A percentile compares a stretch with the other conserved stretches of the same genome.
Evolutionary conservation across 345 rosid species (phyloP).

Genomic region (Eucalyptus guilfoylei): DNA sequence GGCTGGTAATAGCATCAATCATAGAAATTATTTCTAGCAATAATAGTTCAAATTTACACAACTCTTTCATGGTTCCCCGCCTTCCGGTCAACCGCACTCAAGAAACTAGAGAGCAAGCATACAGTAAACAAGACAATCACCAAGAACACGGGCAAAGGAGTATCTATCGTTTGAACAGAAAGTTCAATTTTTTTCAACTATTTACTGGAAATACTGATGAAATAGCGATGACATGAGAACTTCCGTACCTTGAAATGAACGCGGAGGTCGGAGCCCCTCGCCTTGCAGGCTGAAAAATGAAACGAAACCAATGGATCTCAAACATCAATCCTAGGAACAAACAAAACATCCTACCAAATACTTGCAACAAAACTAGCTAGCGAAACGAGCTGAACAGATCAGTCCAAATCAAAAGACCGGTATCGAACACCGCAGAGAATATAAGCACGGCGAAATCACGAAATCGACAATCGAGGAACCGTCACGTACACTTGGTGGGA

Average conservation of each 20-base stretch:
- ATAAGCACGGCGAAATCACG: neutral
- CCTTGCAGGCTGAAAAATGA: conserved; percentile 74
- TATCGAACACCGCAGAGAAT: neutral
- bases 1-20: neutral
- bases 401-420: neutral
- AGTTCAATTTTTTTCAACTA: neutral
- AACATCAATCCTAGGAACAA: neutral
- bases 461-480: neutral
- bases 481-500: conserved; percentile 65
- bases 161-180: neutral
- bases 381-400: neutral
- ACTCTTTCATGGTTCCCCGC: neutral
- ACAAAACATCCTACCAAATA: neutral
- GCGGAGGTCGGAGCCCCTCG: conserved; percentile 89
- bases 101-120: neutral
- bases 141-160: neutral
- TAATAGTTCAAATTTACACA: neutral
- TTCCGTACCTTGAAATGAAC: conserved; percentile 57
- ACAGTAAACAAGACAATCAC: neutral
- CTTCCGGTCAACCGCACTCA: neutral
- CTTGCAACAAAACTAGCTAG: neutral
- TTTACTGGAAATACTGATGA: neutral
- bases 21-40: neutral
- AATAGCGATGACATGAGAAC: neutral
- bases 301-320: neutral